phyloP scores from a whole-genome alignment of 192 early-diverging fungal species.

The Backusella luteola region DNA sequence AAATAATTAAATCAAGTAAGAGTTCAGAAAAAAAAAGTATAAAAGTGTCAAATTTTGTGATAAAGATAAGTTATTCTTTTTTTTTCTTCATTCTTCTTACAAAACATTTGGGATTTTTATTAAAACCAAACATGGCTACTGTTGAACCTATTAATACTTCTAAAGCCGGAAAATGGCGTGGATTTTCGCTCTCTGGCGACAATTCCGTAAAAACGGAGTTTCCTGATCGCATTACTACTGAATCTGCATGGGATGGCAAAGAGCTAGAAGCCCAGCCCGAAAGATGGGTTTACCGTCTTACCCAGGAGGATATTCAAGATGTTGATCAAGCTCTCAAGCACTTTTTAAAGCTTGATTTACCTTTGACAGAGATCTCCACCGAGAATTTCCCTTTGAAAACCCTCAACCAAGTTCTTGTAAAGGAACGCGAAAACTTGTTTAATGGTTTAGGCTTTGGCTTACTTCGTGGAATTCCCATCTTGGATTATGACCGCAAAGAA shows the following conservation, averaged over 20 bases:
- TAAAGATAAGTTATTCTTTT: background rate
- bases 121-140: background rate
- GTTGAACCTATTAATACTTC: background rate
- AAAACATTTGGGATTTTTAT: background rate
- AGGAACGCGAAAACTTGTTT: constrained; percentile 19
- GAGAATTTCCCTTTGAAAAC: constrained; percentile 24
- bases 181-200: constrained; percentile 8
- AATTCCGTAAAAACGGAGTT: constrained; percentile 10
- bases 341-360: constrained; percentile 13
- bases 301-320: constrained; percentile 22
- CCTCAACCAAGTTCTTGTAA: constrained; percentile 15
- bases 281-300: constrained; percentile 28
- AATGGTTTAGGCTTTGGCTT: constrained; percentile 26
- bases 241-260: constrained; percentile 32
- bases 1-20: background rate
- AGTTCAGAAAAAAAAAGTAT: background rate
- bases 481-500: constrained; percentile 19
- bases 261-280: constrained; percentile 25
- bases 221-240: constrained; percentile 16
- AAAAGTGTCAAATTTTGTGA: background rate
- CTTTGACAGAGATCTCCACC: constrained; percentile 15
- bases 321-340: constrained; percentile 29
- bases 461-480: constrained; percentile 29
- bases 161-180: background rate
- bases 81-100: background rate